phyloP scores from a whole-genome alignment of 2,329 filamentous ascomycete genomes.

The Coleophoma cylindrospora region DNA sequence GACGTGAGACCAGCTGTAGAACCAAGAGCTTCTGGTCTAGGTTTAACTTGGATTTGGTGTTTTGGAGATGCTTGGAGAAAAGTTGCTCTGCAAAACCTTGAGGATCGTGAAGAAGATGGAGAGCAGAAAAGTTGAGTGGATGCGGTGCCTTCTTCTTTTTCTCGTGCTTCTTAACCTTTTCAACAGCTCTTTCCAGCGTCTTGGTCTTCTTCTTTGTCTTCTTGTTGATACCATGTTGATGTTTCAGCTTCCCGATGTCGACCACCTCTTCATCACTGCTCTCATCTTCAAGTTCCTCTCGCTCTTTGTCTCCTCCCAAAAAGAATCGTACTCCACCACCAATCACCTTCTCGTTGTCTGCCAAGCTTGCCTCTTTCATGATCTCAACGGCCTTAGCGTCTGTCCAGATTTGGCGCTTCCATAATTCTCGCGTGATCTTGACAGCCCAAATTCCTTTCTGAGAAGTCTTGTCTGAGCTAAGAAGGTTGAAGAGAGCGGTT shows the following conservation, averaged over 20 bases:
- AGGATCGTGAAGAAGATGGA: conserved; percentile 90
- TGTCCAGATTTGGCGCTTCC: conserved; percentile 95
- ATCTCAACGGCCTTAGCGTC: conserved; percentile 94
- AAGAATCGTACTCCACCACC: conserved; percentile 89
- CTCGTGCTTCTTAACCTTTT: conserved; percentile 77
- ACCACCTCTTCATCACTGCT: conserved; percentile 78
- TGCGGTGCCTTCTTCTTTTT: conserved; percentile 85
- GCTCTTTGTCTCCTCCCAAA: conserved; percentile 90
- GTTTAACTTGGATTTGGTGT: conserved; percentile 75
- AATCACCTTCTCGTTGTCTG: conserved; percentile 90
- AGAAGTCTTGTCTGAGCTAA: conserved; percentile 79
- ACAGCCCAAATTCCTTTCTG: conserved; percentile 92
- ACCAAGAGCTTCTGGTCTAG: conserved; percentile 88
- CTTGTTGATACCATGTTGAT: conserved; percentile 90
- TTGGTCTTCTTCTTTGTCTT: conserved; percentile 87
- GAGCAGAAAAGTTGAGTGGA: conserved; percentile 89
- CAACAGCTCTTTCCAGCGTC: conserved; percentile 72
- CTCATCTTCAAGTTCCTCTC: conserved; percentile 88
- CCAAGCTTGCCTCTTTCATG: conserved; percentile 89
- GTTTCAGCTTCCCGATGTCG: conserved; percentile 77
- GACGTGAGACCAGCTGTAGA: conserved; percentile 81
- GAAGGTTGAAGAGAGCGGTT: conserved; percentile 85
- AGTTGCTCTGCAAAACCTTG: conserved; percentile 89
- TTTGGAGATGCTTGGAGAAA: conserved; percentile 88
- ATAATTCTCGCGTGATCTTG: conserved; percentile 90